Conservation (phyloP, 192 early-diverging fungal genomes). For the Tieghemiomyces parasiticus region DNA sequence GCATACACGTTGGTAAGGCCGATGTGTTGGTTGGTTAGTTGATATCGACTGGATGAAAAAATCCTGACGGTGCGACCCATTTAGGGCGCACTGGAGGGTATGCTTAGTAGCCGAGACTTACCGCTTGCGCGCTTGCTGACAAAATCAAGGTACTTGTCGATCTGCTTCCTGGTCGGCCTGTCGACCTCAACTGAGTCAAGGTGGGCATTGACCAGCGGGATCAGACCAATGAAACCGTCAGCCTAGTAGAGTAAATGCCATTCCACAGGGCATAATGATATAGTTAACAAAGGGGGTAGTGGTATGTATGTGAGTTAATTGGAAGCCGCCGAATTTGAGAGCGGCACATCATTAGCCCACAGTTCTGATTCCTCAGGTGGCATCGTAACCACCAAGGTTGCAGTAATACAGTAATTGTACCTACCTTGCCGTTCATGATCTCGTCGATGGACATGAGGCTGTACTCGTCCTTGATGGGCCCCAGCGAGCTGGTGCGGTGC, state of each 20-base stretch:
- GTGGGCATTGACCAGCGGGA: conserved; percentile 73
- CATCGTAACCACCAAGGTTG: not conserved
- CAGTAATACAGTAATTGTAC: not conserved
- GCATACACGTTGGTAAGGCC: not conserved
- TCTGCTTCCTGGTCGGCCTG: conserved; percentile 43
- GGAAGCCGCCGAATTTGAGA: too few species aligned
- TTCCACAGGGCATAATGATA: too few species aligned
- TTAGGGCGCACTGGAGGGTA: too few species aligned
- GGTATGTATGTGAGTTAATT: too few species aligned
- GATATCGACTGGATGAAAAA: not conserved
- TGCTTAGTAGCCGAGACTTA: too few species aligned
- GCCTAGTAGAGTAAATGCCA: conserved; percentile 15
- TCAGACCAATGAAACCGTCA: conserved; percentile 60
- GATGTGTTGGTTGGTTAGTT: not conserved
- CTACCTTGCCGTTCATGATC: conserved; percentile 75
- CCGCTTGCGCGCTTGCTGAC: conserved; percentile 72
- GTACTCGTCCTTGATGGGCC: conserved; percentile 26
- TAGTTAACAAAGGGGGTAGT: too few species aligned
- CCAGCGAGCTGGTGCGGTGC: not conserved
- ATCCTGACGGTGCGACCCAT: too few species aligned
- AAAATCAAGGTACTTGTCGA: conserved; percentile 64
- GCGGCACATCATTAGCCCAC: not conserved
- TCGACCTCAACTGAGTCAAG: conserved; percentile 59
- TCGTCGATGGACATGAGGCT: conserved; percentile 74
- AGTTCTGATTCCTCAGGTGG: not conserved